Evolutionary conservation across 2,329 filamentous ascomycete species (phyloP), one percentile per base, ranked within the genome.

Genomic region (Coniochaeta sp.): DNA sequence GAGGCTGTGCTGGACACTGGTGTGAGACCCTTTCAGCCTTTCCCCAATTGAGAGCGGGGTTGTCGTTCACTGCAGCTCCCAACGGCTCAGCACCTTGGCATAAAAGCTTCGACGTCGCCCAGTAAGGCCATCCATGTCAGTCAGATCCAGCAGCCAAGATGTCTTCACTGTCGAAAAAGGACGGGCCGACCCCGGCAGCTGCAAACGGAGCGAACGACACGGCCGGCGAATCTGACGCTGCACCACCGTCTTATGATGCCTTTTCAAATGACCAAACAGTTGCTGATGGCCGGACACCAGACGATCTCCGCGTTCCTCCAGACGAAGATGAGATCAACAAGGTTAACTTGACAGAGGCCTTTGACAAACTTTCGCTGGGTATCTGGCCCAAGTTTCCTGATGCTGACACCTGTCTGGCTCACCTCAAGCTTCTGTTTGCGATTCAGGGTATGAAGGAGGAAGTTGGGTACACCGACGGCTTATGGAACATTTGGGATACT

Each of bases 351-450:
- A 63, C 59, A 2, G 66, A 62, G n/a, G 64, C 65, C 4, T 69
- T 69, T 38, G 65, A 64, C 14, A 62, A 62, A 5, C 63, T 69
- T 11, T 59, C 17, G 7, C 43, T 68, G 17, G 33, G 58, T 31
- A 56, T 59, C 31, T 9, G 11, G 4, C 62, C 64, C 7, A 56
- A 47, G 9, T 64, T 71, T 6, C 79, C 83, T 1, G 75, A 76
- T 1, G 71, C 71, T 6, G 79, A 87, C 62, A 79, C 85, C 47
- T 90, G 88, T 64, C 81, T 90, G 24, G 87, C 84, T 0, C 90
- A 95, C 70, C 79, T 93, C 31, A 91, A 90, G 70, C 77, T 93
- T 0, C 78, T 93, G 1, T 82, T 85, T 58, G 83, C 86, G 11
- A 80, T 93, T 60, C 82, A 89, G 64, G 79, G 79, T 36, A 73